Evolutionary conservation across 805 yeast species (phyloP).

Genomic region (Barnettozyma botsteinii): DNA sequence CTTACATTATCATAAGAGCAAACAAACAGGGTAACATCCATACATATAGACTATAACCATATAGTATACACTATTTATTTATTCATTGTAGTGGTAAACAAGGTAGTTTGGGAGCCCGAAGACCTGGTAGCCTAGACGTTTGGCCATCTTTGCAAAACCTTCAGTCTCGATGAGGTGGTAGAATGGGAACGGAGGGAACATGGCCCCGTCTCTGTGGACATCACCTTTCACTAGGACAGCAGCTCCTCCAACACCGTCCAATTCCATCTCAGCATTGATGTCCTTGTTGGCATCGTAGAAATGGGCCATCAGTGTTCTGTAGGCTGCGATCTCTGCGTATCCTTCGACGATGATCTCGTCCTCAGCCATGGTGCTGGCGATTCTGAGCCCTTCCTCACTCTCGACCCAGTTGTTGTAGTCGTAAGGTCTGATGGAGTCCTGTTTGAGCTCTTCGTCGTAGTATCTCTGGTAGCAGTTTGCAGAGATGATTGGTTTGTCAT

Average conservation of each 20-base stretch:
- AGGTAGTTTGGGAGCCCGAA: conserved; percentile 92
- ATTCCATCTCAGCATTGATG: conserved; percentile 59
- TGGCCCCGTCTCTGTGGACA: conserved; percentile 98
- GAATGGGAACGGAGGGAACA: conserved; percentile 98
- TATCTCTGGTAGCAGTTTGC: conserved; percentile 93
- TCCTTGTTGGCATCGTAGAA: conserved; percentile 66
- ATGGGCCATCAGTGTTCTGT: conserved; percentile 91
- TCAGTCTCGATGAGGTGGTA: conserved; percentile 96
- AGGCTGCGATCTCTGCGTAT: conserved; percentile 87
- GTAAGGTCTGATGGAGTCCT: conserved; percentile 69
- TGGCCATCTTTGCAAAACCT: conserved; percentile 98
- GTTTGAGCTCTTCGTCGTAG: conserved; percentile 52
- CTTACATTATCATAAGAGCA: conserved; percentile 1
- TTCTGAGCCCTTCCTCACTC: conserved; percentile 67
- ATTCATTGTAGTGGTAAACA: conserved; percentile 88
- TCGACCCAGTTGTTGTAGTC: conserved; percentile 97
- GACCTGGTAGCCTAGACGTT: conserved; percentile 84
- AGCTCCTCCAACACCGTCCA: conserved; percentile 98
- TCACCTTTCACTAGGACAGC: conserved; percentile 94
- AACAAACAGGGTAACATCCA: background rate
- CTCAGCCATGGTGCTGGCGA: conserved; percentile 68
- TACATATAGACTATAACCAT: background rate
- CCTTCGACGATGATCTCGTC: conserved; percentile 96
- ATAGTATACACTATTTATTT: conserved; percentile 3
- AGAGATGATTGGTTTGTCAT: conserved; percentile 80